phyloP scores from a whole-genome alignment of 805 yeast genomes.

The Naumovozyma dairenensis region DNA sequence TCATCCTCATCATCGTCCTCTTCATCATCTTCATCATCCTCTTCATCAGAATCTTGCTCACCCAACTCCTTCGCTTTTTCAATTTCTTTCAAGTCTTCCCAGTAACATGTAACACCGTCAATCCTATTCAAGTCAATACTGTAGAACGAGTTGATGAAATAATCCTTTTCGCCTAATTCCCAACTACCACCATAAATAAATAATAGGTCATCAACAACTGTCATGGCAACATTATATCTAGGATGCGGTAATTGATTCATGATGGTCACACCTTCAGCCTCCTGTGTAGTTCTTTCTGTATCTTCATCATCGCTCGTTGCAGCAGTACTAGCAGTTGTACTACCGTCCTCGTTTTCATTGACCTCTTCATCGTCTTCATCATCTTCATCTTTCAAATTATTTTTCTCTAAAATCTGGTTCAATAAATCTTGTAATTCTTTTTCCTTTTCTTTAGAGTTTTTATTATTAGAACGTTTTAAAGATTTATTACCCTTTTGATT shows the following conservation, averaged over 20 bases:
- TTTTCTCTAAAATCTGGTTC: conserved; percentile 62
- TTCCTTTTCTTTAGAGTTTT: conserved; percentile 44
- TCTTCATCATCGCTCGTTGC: conserved; percentile 32
- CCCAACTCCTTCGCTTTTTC: conserved; percentile 43
- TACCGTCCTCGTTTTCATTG: conserved; percentile 22
- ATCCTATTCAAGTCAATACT: conserved; percentile 75
- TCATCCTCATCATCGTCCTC: conserved; percentile 60
- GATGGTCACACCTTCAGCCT: conserved; percentile 40
- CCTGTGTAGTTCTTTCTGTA: conserved; percentile 28
- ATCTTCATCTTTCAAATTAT: conserved; percentile 55
- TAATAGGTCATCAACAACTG: conserved; percentile 75
- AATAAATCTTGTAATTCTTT: conserved; percentile 75
- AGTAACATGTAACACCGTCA: conserved; percentile 77
- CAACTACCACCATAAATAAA: conserved; percentile 86
- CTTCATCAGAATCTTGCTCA: conserved; percentile 51
- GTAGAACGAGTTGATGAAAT: conserved; percentile 74
- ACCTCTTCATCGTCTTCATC: conserved; percentile 31
- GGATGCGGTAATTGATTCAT: conserved; percentile 70
- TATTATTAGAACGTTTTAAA: conserved; percentile 38
- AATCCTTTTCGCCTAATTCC: conserved; percentile 84
- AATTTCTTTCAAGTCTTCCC: conserved; percentile 72
- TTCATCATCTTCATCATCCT: conserved; percentile 55
- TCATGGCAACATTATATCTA: conserved; percentile 75
- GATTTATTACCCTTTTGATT: conserved; percentile 30
- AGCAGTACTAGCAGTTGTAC: conserved; percentile 31